These are phyloP conservation scores for Ceratobasidium sp. DNA, from an alignment of 1,284 basidiomycete genomes.

Conservation along the genomic window DNA sequence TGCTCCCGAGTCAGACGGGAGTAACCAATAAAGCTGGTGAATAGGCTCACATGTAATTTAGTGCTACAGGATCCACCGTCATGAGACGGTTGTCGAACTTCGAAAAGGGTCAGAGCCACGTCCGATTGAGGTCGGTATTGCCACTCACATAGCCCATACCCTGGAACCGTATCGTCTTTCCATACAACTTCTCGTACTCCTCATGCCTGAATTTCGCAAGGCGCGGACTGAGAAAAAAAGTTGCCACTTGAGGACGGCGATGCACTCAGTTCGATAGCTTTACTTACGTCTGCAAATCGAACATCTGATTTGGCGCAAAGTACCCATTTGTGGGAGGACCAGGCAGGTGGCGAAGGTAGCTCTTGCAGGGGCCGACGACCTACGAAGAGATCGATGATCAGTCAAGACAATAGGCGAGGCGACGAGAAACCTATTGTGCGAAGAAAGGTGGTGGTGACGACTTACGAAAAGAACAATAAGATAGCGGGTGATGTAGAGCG, in stretches of 20 bases:
- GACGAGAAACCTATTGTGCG: slow-evolving; percentile 17
- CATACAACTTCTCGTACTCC: slow-evolving; percentile 38
- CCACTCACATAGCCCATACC: slow-evolving; percentile 40
- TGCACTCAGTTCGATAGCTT: not conserved
- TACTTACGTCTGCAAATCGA: slow-evolving; percentile 37
- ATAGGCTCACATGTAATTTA: slow-evolving; percentile 50
- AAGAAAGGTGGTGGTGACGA: slow-evolving; percentile 6
- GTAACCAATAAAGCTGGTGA: not conserved
- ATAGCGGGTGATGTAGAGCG: slow-evolving; percentile 19
- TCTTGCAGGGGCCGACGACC: slow-evolving; percentile 23
- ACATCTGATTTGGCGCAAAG: slow-evolving; percentile 30
- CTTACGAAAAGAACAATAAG: slow-evolving; percentile 35
- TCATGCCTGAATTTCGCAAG: slow-evolving; percentile 32
- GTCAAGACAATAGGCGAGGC: slow-evolving; percentile 23
- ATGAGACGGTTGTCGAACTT: slow-evolving; percentile 40
- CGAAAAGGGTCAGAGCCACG: not conserved
- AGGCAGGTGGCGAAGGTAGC: slow-evolving; percentile 36
- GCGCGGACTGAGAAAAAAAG: slow-evolving; percentile 32
- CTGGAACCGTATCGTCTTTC: slow-evolving; percentile 38
- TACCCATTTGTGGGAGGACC: slow-evolving; percentile 38
- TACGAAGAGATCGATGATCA: slow-evolving; percentile 10
- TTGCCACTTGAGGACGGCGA: slow-evolving; percentile 5
- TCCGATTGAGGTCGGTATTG: not conserved
- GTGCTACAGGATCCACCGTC: slow-evolving; percentile 40
- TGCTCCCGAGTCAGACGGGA: not conserved